Base-by-base conservation (phyloP, 2,329 filamentous ascomycete genomes). In the Periconia macrospinosa region DNA sequence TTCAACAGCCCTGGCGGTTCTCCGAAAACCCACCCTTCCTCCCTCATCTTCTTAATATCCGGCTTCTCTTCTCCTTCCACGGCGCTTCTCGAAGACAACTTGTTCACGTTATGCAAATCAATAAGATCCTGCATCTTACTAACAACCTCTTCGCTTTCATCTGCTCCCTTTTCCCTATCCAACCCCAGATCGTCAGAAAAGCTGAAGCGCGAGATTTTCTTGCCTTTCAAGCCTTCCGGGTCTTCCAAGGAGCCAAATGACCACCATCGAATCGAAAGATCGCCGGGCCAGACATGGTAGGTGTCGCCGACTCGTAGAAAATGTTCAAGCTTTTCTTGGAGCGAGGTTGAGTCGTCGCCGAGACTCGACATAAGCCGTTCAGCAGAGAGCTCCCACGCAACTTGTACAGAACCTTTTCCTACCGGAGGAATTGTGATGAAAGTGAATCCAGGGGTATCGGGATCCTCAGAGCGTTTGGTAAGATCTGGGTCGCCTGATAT, bases 181-280 rank as follows among this genome's bases (percentile, higher is more conserved):
- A 55, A 49, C 45, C 40, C 30, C 45, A 55, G 45, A 49, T 55
- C 45, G 45, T 46, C 45, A 49, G 45, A 49, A 45, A 52, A 52
- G 45, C 49, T 55, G 40, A 48, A 55, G 53, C 45, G 49, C 45
- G 49, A 45, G 46, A 55, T 55, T 49, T 55, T 55, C 45, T 55
- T 55, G 41, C 41, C 45, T 49, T 55, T 49, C 40, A 55, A 52
- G 41, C 45, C 41, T 55, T 52, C 49, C 45, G 41, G 41, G 49
- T 52, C 53, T 46, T 55, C 53, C 20, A 55, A 47, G 49, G 53
- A 55, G 46, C 53, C 50, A 52, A 55, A 55, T 50, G 46, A 42
- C 53, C 50, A 55, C 53, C 50, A 52, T 50, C 41, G 50, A 49
- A 55, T 53, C 6, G 33, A 49, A 52, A 55, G 45, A 50, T 53